These are phyloP conservation scores for Lipomyces yamanashiensis DNA, from an alignment of 805 yeast species.

Conservation along the genomic window DNA sequence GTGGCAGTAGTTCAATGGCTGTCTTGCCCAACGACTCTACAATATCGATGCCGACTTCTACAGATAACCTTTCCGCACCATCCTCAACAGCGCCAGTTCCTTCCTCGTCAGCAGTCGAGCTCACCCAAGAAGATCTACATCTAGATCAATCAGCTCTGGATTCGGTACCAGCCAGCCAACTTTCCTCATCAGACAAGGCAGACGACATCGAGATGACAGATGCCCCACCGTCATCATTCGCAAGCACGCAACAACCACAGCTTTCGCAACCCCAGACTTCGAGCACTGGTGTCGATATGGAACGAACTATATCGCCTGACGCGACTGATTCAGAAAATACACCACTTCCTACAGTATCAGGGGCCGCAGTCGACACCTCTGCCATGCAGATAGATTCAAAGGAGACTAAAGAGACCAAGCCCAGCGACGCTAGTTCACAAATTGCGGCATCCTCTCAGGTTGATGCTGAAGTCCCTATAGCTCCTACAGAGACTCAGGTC, in stretches of 20 bases:
- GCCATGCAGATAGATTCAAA: neutral
- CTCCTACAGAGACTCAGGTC: neutral
- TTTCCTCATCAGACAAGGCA: neutral
- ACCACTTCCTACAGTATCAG: neutral
- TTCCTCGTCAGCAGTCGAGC: conserved; percentile 2
- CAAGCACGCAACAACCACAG: neutral
- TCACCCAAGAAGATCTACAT: conserved; percentile 8
- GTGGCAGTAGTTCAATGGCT: conserved; percentile 12
- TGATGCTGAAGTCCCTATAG: neutral
- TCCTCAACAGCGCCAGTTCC: neutral
- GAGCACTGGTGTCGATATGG: conserved; percentile 5
- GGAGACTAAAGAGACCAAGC: neutral
- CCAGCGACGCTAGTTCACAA: neutral
- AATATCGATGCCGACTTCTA: conserved; percentile 12
- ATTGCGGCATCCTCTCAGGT: neutral
- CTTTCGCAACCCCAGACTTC: neutral
- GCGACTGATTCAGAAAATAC: conserved; percentile 5
- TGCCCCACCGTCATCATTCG: conserved; percentile 8
- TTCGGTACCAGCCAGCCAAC: neutral
- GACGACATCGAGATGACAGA: conserved; percentile 10
- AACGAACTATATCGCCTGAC: conserved; percentile 19
- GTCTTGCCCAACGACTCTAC: conserved; percentile 26
- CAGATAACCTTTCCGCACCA: neutral
- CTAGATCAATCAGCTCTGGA: conserved; percentile 11
- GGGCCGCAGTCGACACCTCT: neutral